phyloP scores from a whole-genome alignment of 805 yeast genomes.

The Zygotorulaspora chibaensis region DNA sequence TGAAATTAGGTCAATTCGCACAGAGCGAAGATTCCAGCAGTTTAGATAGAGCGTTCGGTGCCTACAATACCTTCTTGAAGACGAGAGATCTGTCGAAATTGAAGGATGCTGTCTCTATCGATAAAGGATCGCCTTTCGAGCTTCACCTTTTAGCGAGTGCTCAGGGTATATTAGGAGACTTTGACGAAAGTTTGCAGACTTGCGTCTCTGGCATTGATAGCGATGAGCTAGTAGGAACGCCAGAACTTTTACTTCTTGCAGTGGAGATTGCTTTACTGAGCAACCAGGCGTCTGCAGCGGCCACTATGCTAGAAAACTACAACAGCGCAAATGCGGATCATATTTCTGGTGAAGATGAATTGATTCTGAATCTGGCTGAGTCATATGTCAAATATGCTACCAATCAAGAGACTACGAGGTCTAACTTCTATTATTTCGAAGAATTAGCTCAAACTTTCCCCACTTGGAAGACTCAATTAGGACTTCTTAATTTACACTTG shows the following conservation, averaged over 20 bases:
- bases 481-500: slow-evolving; percentile 69
- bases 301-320: slow-evolving; percentile 45
- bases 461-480: slow-evolving; percentile 49
- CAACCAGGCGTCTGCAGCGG: slow-evolving; percentile 40
- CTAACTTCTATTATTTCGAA: slow-evolving; percentile 65
- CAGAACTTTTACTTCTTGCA: slow-evolving; percentile 41
- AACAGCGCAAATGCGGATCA: slow-evolving; percentile 44
- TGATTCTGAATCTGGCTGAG: slow-evolving; percentile 73
- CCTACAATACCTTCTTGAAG: slow-evolving; percentile 26
- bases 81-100: slow-evolving; percentile 16
- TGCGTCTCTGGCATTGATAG: slow-evolving; percentile 43
- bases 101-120: slow-evolving; percentile 15
- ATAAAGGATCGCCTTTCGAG: slow-evolving; percentile 21
- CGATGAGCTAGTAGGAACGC: slow-evolving; percentile 35
- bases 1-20: slow-evolving; percentile 29
- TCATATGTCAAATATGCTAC: slow-evolving; percentile 55
- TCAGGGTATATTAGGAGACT: slow-evolving; percentile 25
- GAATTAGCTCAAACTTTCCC: slow-evolving; percentile 61
- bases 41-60: slow-evolving; percentile 31
- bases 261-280: slow-evolving; percentile 41
- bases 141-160: slow-evolving; percentile 29
- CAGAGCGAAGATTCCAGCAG: slow-evolving; percentile 19
- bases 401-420: slow-evolving; percentile 38
- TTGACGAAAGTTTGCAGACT: slow-evolving; percentile 37
- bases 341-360: slow-evolving; percentile 53